Base-by-base conservation (phyloP, 2,329 filamentous ascomycete species). In the Trichoderma gracile region DNA sequence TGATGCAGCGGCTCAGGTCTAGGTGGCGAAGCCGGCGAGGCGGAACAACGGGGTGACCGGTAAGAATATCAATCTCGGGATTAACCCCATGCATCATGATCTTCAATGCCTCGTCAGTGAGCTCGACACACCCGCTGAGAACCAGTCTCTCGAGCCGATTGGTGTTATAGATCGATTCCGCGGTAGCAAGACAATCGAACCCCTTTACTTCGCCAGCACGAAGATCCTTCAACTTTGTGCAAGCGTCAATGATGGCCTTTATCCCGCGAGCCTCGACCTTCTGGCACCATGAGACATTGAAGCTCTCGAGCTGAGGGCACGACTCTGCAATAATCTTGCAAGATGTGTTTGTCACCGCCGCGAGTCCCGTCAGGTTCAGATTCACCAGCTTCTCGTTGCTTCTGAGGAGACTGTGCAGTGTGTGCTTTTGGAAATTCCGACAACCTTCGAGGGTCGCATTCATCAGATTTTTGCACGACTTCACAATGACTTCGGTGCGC, bases 211-310 rank as follows among this genome's bases (percentile, higher is more conserved):
- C 93, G 53, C 91, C 89, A 10, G 90, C 92, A 65, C 92, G 86
- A 33, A 99, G 80, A 70, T 98, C 93, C 61, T 81, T 89, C 62
- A 99, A 79, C 60, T 82, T 87, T 0, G 83, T 81, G 72, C 95
- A 98, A 2, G 84, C 84, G 66, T 89, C 81, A 0, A 97, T 79
- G 2, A 99, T 84, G 58, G 84, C 84, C 68, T 83, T 86, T 61
- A 98, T 79, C 5, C 93, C 93, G 14, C 85, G 81, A 9, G 91
- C 89, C 72, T 95, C 89, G 73, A 97, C 87, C 66, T 92, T 89
- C 69, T 88, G 88, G 78, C 95, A 99, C 92, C 94, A 98, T 0
- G 93, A 96, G 21, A 98, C 86, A 71, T 97, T 96, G 68, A 98
- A 83, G 63, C 86, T 83, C 75, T 96, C 89, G n/a, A 99, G 81